Evolutionary conservation across 2,329 filamentous ascomycete genomes (phyloP), one percentile per base, ranked within the genome.

Genomic region (Fonsecaea pugnacius): DNA sequence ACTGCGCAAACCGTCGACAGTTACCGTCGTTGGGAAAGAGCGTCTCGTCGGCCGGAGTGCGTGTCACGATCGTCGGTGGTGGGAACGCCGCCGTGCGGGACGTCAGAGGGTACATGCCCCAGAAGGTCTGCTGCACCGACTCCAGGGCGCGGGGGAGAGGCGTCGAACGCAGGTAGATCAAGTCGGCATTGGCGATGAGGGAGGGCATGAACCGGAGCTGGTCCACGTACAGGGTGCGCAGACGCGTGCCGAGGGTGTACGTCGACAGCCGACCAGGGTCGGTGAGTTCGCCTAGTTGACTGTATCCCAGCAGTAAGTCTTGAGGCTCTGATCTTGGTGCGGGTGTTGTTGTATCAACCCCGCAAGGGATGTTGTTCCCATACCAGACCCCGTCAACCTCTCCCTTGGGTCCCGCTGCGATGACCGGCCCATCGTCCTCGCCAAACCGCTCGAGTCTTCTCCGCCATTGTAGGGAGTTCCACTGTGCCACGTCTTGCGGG

Each of bases 401-500:
- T 66, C 88, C 89, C 0, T 78, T 76, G 6, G 89, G 86, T 0
- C 91, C 91, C 1, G 84, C 77, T 7, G 90, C 90, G 54, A 92
- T 79, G 32, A 89, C 79, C 3, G 92, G 87, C n/a, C 87, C 84
- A 74, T 91, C 89, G 69, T 88, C 80, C 18, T 79, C 74, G 3
- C 89, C 90, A 75, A 97, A 95, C 0, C 90, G 90, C 78, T 99
- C 95, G 54, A 97, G 83, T 53, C 90, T 87, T 66, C 92, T 86
- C 70, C 88, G 81, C 78, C 86, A 89, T 70, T 83, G 81, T 65
- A 89, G 79, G 1, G 79, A 78, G 70, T 87, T 83, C 85, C 85
- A 89, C 58, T 78, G 74, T 38, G 77, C 80, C 65, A 78, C 77
- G 72, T 83, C 83, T 62, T 82, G 82, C 52, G 79, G 83, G 43